Evolutionary conservation across 495 filamentous ascomycete genomes (phyloP).

Genomic region (Cetradonia linearis): DNA sequence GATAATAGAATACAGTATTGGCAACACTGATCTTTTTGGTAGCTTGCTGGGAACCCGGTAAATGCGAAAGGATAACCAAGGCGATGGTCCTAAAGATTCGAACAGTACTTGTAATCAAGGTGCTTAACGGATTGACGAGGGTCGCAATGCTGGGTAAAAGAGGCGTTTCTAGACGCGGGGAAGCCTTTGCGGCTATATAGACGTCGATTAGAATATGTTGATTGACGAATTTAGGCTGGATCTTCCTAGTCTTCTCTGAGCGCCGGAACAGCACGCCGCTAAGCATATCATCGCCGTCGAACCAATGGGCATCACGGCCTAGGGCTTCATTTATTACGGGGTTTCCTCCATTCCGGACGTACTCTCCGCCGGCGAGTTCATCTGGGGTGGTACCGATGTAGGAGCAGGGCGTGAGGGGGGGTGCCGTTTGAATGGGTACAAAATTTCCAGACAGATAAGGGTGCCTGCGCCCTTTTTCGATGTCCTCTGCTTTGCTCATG

Average conservation of each 20-base stretch:
- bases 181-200: conserved; percentile 40
- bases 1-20: conserved; percentile 52
- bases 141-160: conserved; percentile 53
- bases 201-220: conserved; percentile 56
- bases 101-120: conserved; percentile 35
- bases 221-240: conserved; percentile 51
- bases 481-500: no score
- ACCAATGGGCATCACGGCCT: conserved; percentile 52
- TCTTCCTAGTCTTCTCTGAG: conserved; percentile 23
- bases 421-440: conserved; percentile 45
- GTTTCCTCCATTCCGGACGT: conserved; percentile 60
- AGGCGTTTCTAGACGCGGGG: conserved; percentile 35
- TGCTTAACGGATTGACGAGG: conserved; percentile 40
- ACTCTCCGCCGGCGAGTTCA: conserved; percentile 53
- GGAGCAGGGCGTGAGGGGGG: conserved; percentile 40
- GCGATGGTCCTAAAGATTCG: conserved; percentile 42
- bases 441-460: conserved; percentile 57
- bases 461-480: no score
- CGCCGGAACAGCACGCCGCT: conserved; percentile 48
- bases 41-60: conserved; percentile 41
- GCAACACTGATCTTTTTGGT: conserved; percentile 55
- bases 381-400: conserved; percentile 45
- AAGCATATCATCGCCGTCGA: conserved; percentile 65
- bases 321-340: conserved; percentile 50
- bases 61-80: conserved; percentile 42